Base-by-base conservation (phyloP, 1,284 basidiomycete genomes). In the Sanghuangporus sanghuang region DNA sequence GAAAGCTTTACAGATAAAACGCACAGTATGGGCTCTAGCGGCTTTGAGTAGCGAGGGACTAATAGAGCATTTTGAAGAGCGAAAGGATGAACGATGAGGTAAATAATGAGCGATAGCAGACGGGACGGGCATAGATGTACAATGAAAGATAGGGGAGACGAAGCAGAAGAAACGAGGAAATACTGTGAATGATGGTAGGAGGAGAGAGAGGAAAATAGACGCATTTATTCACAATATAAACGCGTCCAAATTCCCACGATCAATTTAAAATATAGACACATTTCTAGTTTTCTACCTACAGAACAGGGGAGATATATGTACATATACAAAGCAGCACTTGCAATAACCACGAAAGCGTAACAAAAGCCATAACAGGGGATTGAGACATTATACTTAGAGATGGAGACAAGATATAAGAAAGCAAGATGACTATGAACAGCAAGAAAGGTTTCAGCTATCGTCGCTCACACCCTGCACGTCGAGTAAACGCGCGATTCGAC, bases 71-170 rank as follows among this genome's bases (percentile, higher is more conserved):
- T 53, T 59, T n/a, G 63, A 57, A 14, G 44, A 42, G 27, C 38
- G 46, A 57, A 54, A 35, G 39, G 63, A 64, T 16, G 63, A 64
- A 38, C 59, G 63, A 53, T 54, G 59, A 58, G 59, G 52, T 14
- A 57, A 32, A 16, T 58, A 61, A 61, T 36, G 40, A 50, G 55
- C 9, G 21, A 27, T 35, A n/a, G 49, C 36, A 49, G 54, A 46
- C 39, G 54, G 48, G n/a, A 61, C 59, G 21, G 59, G 59, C 59
- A 61, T 64, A 52, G 48, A 32, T 23, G 27, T 27, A n/a, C 57
- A 32, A 27, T 59, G 21, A 32, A 49, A 12, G n/a, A 57, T 46
- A n/a, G 49, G 16, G 35, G 18, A 16, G 49, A 61, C 9, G 27
- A n/a, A 23, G 27, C 27, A n/a, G 48, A 16, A 11, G 57, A 59